phyloP scores from a whole-genome alignment of 2,329 filamentous ascomycete species.

The Fonsecaea pedrosoi region DNA sequence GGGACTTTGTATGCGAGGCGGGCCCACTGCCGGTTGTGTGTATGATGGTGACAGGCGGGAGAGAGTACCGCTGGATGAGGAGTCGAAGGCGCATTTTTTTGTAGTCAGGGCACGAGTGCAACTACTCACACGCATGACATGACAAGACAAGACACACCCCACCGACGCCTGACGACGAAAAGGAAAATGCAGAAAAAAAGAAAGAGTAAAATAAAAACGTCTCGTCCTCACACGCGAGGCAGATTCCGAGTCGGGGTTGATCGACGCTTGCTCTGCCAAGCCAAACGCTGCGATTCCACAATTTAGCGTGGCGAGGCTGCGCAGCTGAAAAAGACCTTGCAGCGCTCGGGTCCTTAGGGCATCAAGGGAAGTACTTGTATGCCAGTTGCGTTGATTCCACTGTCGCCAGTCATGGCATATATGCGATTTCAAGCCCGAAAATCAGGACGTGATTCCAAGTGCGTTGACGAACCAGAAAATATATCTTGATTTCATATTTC shows the following conservation, averaged over 20 bases:
- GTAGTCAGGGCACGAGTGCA: neutral
- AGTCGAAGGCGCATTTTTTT: conserved; percentile 72
- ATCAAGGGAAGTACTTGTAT: no score
- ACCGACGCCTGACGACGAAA: neutral
- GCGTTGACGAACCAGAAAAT: no score
- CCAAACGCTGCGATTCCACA: neutral
- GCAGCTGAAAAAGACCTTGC: neutral
- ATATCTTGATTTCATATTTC: no score
- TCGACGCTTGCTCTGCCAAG: neutral
- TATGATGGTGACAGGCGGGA: conserved; percentile 74
- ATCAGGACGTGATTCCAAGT: no score
- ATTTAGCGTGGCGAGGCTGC: neutral
- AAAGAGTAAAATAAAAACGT: neutral
- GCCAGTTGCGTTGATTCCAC: no score
- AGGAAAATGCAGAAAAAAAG: neutral
- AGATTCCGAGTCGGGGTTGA: neutral
- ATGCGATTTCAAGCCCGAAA: no score
- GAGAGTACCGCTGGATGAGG: conserved; percentile 72
- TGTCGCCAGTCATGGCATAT: no score
- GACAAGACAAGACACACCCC: neutral
- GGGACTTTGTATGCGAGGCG: conserved; percentile 49
- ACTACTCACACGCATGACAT: neutral
- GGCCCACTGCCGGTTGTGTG: conserved; percentile 64
- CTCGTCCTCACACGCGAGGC: neutral
- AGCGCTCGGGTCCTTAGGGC: no score